A percentile compares a stretch with the other conserved stretches of the same genome.
phyloP scores from a whole-genome alignment of 352 stramenopile species.

The Stramenopiles sp. region DNA sequence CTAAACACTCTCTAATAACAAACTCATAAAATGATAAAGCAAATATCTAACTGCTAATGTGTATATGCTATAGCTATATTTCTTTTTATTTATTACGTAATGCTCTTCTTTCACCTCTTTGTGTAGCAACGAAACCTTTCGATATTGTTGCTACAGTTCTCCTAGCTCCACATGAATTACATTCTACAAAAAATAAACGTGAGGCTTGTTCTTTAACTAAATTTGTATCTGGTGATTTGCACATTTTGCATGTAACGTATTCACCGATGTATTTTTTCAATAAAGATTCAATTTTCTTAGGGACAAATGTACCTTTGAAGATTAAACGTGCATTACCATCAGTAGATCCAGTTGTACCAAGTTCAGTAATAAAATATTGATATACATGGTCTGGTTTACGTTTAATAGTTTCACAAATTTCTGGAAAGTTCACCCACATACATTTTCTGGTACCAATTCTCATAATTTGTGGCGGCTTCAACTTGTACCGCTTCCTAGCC shows the following conservation, averaged over 20 bases:
- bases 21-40: no score
- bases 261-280: slow-evolving; percentile 98
- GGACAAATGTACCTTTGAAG: slow-evolving; percentile 88
- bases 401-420: slow-evolving; percentile 96
- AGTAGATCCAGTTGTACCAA: slow-evolving; percentile 91
- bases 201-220: slow-evolving; percentile 84
- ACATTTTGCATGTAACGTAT: slow-evolving; percentile 99
- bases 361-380: slow-evolving; percentile 94
- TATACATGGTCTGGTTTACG: slow-evolving; percentile 93
- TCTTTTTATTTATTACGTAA: slow-evolving; percentile 39
- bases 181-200: slow-evolving; percentile 93
- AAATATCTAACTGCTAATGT: no score
- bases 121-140: slow-evolving; percentile 89
- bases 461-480: slow-evolving; percentile 68
- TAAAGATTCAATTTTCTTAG: slow-evolving; percentile 97
- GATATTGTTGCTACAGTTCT: slow-evolving; percentile 88
- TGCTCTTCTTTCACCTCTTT: slow-evolving; percentile 50
- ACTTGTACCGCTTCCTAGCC: slow-evolving; percentile 75
- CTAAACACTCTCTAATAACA: no score
- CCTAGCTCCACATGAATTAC: slow-evolving; percentile 84
- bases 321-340: slow-evolving; percentile 95
- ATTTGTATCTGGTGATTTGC: slow-evolving; percentile 88
- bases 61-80: no score
- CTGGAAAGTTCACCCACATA: slow-evolving; percentile 96
- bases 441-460: slow-evolving; percentile 91